Base-by-base conservation (phyloP, 352 stramenopile genomes). In the Phytopythium vexans region DNA sequence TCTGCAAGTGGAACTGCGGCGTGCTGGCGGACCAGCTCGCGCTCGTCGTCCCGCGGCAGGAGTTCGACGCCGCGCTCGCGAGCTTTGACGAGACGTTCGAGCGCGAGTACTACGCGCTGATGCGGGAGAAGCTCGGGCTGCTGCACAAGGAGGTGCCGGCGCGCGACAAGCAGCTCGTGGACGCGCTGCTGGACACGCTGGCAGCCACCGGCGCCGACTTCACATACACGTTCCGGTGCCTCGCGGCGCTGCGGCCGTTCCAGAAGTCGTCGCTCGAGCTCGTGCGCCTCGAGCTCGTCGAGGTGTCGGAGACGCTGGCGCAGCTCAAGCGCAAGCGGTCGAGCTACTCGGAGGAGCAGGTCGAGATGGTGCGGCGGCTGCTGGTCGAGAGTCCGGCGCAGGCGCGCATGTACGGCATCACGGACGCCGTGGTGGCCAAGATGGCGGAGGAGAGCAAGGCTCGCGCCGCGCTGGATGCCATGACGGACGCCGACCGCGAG, bases 1-100 rank as follows among this genome's bases (percentile, higher is more conserved):
- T 94, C 49, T 94, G 86, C 69, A 90, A 91, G 62, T 96, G 82
- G 81, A 96, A 96, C 53, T 85, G 72, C 41, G 41, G 60, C 0
- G 70, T 92, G 32, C 60, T 96, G 8, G 82, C 79, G 4, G 70
- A 87, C 46, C 80, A 93, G 48, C 58, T 91, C 8, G 64, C 54
- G 38, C 65, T 89, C 4, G 72, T 88, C 35, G 52, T 82, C 33
- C 56, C 70, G 37, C 47, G 47, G 6, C 12, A 33, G 34, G 33
- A n/a, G 3, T 58, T 45, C 6, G 55, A 68, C 10, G 62, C 70
- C 1, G 21, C 27, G 2, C 11, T 52, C 10, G 33, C 42, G 6
- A 4, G 15, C 33, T 94, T 79, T 50, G 66, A 86, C 42, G 37
- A 54, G 8, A 56, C 70, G 3, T 96, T 86, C 53, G 48, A 72